These are phyloP conservation scores for Thecaphora frezii DNA, from an alignment of 1,284 basidiomycete species.

Conservation along the genomic window DNA sequence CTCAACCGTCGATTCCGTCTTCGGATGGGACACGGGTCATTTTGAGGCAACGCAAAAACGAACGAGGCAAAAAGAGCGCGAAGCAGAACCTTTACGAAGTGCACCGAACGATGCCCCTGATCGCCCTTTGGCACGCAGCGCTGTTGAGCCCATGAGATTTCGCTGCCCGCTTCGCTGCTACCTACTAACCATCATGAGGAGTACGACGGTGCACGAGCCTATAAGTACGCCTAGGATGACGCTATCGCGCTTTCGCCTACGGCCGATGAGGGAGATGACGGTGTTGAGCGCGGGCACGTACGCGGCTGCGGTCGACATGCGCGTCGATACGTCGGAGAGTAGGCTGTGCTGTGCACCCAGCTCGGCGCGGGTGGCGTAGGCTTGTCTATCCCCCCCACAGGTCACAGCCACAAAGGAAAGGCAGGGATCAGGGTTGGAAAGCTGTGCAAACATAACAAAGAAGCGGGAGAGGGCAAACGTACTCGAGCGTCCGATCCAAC, in stretches of 20 bases:
- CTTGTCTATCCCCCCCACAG: too few relatives aligned
- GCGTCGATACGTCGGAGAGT: slow-evolving; percentile 74
- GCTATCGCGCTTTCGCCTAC: slow-evolving; percentile 82
- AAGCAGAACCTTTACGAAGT: too few relatives aligned
- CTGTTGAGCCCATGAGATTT: too few relatives aligned
- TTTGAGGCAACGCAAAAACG: too few relatives aligned
- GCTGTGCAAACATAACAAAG: background rate
- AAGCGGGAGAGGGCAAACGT: slow-evolving; percentile 5
- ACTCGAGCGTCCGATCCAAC: slow-evolving; percentile 91
- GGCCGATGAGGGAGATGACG: slow-evolving; percentile 86
- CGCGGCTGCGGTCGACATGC: slow-evolving; percentile 71
- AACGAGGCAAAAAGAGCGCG: too few relatives aligned
- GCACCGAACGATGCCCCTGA: too few relatives aligned
- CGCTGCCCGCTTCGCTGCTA: too few relatives aligned
- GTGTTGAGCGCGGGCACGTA: slow-evolving; percentile 92
- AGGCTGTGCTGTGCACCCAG: slow-evolving; percentile 81
- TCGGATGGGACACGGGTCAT: too few relatives aligned
- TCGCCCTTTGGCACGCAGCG: too few relatives aligned
- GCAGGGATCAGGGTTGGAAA: background rate
- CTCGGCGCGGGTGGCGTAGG: slow-evolving; percentile 93
- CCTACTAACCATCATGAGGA: too few relatives aligned
- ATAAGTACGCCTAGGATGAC: slow-evolving; percentile 85
- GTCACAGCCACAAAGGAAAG: too few relatives aligned
- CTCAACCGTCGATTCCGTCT: too few relatives aligned
- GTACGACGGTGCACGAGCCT: slow-evolving; percentile 76